Evolutionary conservation across 148 eudicot species (phyloP), one percentile per base, ranked within the genome.

Genomic region (Gaultheria prostrata): DNA sequence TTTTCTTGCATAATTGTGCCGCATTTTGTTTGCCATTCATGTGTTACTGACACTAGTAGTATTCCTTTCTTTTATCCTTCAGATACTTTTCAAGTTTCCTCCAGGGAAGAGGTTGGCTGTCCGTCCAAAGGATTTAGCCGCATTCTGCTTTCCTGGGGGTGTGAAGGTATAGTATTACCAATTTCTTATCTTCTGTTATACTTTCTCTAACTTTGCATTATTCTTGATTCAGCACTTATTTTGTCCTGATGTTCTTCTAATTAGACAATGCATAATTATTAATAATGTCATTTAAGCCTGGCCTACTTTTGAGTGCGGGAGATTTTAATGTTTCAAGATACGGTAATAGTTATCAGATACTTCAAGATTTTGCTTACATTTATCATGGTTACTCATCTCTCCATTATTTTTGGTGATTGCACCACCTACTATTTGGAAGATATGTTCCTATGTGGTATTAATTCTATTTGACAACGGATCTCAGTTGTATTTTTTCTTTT

Each of bases 61-160:
- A 39, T 78, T 33, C 10, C 77, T 48, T 30, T 82, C 78, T 78
- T 67, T 12, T 82, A 77, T 80, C 24, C 57, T 82, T 8, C 93
- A 97, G 98, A 86, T 97, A 72, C 89, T 97, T 83, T 94, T 93
- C 85, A 90, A 92, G 85, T 97, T 93, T 88, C 99, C 99, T 80
- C 93, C 92, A 21, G 95, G 94, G 85, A 93, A 92, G 91, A 92
- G 85, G 83, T 82, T 97, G 85, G 89, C 94, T 81, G 87, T 97
- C 92, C 94, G 92, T 76, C 77, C 89, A 65, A 92, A 88, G 87
- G 99, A 97, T 89, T 82, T 97, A 85, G 93, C 95, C 71, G 93
- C 98, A 63, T 97, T 97, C 87, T 89, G 95, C 87, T 97, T 97
- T 86, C 99, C 99, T 74, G 94, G 90, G 82, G 98, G 95, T 80